Base-by-base conservation (phyloP, 768 basidiomycete species). In the Phaeolepiota aurea region DNA sequence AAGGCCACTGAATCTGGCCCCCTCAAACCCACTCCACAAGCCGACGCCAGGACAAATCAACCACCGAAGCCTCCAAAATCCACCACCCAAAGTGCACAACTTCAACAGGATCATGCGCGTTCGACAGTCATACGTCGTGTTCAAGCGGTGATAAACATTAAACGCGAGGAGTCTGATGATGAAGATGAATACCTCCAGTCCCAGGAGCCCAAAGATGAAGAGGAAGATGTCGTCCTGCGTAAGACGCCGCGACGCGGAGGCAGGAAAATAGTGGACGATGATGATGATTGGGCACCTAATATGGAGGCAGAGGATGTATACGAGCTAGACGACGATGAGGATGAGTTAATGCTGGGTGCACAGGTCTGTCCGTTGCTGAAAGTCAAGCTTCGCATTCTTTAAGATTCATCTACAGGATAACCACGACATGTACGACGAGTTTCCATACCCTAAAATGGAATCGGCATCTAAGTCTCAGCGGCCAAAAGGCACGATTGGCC, bases 71-170 rank as follows among this genome's bases (percentile, higher is more conserved):
- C 33, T 35, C 28, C 9, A 31, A 14, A 31, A 14, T 7, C 16
- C 9, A 7, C 33, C 7, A 14, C 16, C 7, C 7, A 15, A 7
- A 35, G 16, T 9, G 7, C 7, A 16, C 33, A n/a, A 35, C 7
- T 9, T n/a, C 7, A 7, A 35, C 33, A 5, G 7, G 7, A 19
- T 9, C 7, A 7, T 19, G 16, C 12, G 33, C 12, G 44, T 18
- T 45, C 55, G 21, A 66, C 63, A 1, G 54, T 86, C 12, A 66
- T 86, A 31, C 74, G 83, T 15, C 76, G 78, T 22, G 83, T 86
- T 5, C 73, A 76, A 15, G 79, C 83, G 4, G 66, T 84, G 14
- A 62, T 84, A 1, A 64, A 71, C 22, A 74, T 85, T 25, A 85
- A 86, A 50, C 70, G 70, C 41, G 82, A 85, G 55, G 77, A 75